These are phyloP conservation scores for Penicillium argentinense DNA, from an alignment of 495 filamentous ascomycete genomes.

Conservation along the genomic window DNA sequence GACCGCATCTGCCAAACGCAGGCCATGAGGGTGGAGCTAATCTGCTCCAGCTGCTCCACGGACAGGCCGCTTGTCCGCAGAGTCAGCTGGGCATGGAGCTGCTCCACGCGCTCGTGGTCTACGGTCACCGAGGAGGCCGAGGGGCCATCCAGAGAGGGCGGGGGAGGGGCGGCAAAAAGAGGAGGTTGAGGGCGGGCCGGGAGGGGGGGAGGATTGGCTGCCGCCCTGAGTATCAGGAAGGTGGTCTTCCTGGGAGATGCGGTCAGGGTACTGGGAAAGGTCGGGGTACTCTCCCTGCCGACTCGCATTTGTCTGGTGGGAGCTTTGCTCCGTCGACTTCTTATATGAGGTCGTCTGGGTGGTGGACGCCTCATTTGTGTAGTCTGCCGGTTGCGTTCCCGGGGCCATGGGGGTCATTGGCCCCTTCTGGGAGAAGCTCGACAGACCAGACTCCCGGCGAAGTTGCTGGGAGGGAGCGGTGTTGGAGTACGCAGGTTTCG, in stretches of 20 bases:
- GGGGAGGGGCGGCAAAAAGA: conserved; percentile 41
- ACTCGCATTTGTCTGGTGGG: conserved; percentile 51
- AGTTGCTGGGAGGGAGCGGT: conserved; percentile 54
- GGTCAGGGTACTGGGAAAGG: conserved; percentile 41
- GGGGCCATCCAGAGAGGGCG: conserved; percentile 44
- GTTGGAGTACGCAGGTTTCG: conserved; percentile 47
- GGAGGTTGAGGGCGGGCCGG: conserved; percentile 52
- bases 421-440: conserved; percentile 65
- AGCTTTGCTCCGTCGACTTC: conserved; percentile 57
- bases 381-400: conserved; percentile 71
- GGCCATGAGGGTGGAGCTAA: conserved; percentile 88
- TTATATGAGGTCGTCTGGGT: conserved; percentile 75
- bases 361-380: conserved; percentile 83
- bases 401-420: conserved; percentile 72
- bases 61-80: conserved; percentile 72
- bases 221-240: conserved; percentile 47
- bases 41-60: conserved; percentile 92
- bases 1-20: conserved; percentile 74
- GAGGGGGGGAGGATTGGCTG: conserved; percentile 43
- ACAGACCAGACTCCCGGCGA: conserved; percentile 48
- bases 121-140: conserved; percentile 50
- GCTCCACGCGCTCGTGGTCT: conserved; percentile 52
- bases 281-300: conserved; percentile 24
- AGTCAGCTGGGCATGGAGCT: conserved; percentile 59
- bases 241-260: conserved; percentile 45